Base-by-base conservation (phyloP, 73 alveolate genomes). In the Tetrahymena borealis region DNA sequence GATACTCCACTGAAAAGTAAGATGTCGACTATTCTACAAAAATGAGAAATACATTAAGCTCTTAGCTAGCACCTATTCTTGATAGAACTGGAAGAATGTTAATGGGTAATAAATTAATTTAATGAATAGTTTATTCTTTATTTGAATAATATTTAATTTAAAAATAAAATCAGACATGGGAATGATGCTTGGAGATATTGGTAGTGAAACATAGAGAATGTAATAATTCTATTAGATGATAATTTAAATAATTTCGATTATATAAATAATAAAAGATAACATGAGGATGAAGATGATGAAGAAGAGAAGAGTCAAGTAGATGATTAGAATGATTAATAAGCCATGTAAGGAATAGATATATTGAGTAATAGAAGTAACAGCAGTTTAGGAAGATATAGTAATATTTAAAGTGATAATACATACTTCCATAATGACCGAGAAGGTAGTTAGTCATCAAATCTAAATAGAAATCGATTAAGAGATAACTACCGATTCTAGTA, bases 1-100 rank as follows among this genome's bases (percentile, higher is more conserved):
- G 91, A 37, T 79, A 79, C 16, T 40, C 93, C 33, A 42, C 24
- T 32, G 78, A 90, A 39, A 79, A 93, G 37, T 39, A 79, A 85
- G 39, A 93, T 24, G 39, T 85, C 5, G 33, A 39, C 28, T 32
- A 85, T 79, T 32, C 78, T 33, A 42, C 38, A 9, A 91, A 91
- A 38, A 91, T 60, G 90, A 42, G 40, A 43, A 91, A 42, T 93
- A 36, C 79, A 33, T 31, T 93, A 31, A 90, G 95, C 12, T 93
- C 97, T 39, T 79, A 96, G 79, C 93, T 96, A 78, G 98, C 98
- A 24, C 98, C 98, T 4, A 94, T 96, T 11, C 78, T 96, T 78
- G 98, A 96, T 91, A 90, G 98, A 92, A 32, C 96, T 40, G 98
- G 98, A 28, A 90, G 98, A 43, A 91, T 96, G 96, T 91, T 95